Percentiles rank a stretch among this genome's conserved stretches.
Evolutionary conservation across 163 green algal species (phyloP).

Genomic region (Chlamydomonas reinhardtii): DNA sequence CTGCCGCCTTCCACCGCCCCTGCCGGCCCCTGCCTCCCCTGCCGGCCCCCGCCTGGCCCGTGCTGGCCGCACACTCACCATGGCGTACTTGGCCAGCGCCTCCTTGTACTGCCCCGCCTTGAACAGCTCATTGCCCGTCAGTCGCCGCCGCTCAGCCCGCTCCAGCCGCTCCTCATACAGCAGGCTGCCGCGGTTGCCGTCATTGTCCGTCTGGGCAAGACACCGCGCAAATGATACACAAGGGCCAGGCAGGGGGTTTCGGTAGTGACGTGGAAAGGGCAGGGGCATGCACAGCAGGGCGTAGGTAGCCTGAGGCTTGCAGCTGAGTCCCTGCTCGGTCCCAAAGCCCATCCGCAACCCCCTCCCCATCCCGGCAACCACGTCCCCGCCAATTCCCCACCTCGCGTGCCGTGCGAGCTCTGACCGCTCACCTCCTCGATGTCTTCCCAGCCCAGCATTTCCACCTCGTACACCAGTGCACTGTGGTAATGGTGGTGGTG

Average conservation of each 20-base stretch:
- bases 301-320: background rate
- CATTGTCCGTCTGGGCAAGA: slow-evolving; percentile 42
- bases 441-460: slow-evolving; percentile 81
- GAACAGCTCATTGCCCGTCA: slow-evolving; percentile 83
- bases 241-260: background rate
- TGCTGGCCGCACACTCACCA: slow-evolving; percentile 67
- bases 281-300: background rate
- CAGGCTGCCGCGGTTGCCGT: slow-evolving; percentile 63
- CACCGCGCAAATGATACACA: too few species aligned
- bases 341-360: too few species aligned
- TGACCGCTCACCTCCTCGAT: slow-evolving; percentile 61
- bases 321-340: too few species aligned
- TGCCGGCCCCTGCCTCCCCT: background rate
- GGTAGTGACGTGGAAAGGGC: background rate
- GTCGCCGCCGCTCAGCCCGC: slow-evolving; percentile 76
- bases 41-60: too few species aligned
- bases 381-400: too few species aligned
- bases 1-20: too few species aligned
- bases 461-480: slow-evolving; percentile 81
- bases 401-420: too few species aligned
- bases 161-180: slow-evolving; percentile 90
- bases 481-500: background rate
- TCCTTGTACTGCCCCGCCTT: slow-evolving; percentile 59
- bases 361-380: too few species aligned
- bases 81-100: slow-evolving; percentile 79